Conservation (phyloP, 441 rosid genomes). For the Adansonia grandidieri region DNA sequence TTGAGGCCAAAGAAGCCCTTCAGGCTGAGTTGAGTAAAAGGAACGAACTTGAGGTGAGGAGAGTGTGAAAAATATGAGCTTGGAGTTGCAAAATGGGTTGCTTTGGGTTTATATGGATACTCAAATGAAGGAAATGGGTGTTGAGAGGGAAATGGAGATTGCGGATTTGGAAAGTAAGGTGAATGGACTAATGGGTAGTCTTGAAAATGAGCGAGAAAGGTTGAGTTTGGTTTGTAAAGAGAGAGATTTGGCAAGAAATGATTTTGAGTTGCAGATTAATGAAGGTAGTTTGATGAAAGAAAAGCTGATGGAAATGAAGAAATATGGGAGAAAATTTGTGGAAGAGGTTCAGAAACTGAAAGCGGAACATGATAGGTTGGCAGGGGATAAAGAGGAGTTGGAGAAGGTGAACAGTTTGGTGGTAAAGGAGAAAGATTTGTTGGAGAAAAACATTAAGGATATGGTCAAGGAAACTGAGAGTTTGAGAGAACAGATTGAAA, state of each 20-base stretch:
- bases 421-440: conserved; percentile 28
- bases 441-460: conserved; percentile 33
- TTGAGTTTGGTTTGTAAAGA: conserved; percentile 40
- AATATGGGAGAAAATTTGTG: conserved; percentile 29
- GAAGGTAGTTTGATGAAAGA: conserved; percentile 41
- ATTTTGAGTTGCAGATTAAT: conserved; percentile 32
- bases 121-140: conserved; percentile 42
- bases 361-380: conserved; percentile 28
- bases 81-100: conserved; percentile 51
- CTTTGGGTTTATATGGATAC: conserved; percentile 43
- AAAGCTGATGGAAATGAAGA: conserved; percentile 43
- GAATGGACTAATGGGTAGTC: conserved; percentile 34
- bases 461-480: conserved; percentile 34
- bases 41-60: conserved; percentile 40
- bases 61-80: conserved; percentile 41
- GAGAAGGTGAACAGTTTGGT: conserved; percentile 30
- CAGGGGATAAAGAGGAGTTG: conserved; percentile 34
- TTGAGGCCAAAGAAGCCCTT: conserved; percentile 40
- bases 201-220: conserved; percentile 44
- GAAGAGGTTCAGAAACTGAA: conserved; percentile 40
- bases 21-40: conserved; percentile 49
- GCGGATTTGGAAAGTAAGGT: conserved; percentile 40
- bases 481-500: conserved; percentile 39
- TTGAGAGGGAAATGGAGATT: conserved; percentile 44
- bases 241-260: conserved; percentile 40